Conservation (phyloP, 139 green algal genomes). For the Parachlorella kessleri region DNA sequence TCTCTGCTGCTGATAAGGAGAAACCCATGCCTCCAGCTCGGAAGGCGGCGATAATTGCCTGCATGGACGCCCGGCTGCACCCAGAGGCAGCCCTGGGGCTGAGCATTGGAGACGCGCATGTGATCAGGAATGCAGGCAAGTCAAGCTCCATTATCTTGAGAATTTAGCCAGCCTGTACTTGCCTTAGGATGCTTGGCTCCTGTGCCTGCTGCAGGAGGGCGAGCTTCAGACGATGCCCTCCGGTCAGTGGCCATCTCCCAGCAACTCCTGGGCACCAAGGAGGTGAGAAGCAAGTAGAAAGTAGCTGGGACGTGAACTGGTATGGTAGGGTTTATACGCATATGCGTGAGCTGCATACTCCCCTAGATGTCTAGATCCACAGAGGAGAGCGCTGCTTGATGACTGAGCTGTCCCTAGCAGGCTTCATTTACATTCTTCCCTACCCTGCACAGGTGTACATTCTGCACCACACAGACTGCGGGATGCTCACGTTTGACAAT, state of each 20-base stretch:
- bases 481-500: slow-evolving; percentile 39
- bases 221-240: slow-evolving; percentile 57
- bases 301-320: too few species aligned
- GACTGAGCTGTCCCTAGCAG: background rate
- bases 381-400: background rate
- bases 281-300: too few species aligned
- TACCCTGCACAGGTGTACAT: slow-evolving; percentile 40
- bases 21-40: slow-evolving; percentile 20
- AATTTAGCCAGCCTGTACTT: too few species aligned
- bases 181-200: too few species aligned
- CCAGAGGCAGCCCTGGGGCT: slow-evolving; percentile 55
- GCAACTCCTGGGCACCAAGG: slow-evolving; percentile 68
- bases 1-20: background rate
- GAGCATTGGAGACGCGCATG: slow-evolving; percentile 54
- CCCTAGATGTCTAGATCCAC: too few species aligned
- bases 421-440: background rate
- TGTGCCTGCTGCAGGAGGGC: too few species aligned
- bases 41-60: slow-evolving; percentile 34
- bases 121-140: slow-evolving; percentile 65
- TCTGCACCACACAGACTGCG: slow-evolving; percentile 76
- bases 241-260: slow-evolving; percentile 66
- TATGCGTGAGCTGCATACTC: too few species aligned
- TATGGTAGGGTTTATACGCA: too few species aligned
- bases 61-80: slow-evolving; percentile 49
- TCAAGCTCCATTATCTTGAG: too few species aligned